Evolutionary conservation across 108 stramenopile genomes (phyloP), one percentile per base, ranked within the genome.

Genomic region (Nitzschia sp.): DNA sequence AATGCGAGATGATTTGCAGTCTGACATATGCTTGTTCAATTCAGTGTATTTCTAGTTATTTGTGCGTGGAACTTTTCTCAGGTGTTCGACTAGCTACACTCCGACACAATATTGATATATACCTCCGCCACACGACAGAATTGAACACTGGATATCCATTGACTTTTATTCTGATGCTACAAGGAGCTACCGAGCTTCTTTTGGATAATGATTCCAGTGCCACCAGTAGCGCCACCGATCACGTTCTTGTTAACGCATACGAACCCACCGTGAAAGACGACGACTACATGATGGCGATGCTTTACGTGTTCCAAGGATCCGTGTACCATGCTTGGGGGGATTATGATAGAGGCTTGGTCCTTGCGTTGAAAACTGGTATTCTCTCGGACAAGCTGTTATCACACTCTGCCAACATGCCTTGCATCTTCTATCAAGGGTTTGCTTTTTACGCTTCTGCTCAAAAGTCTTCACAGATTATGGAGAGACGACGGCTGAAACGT

Each of bases 311-410:
- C 21, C 48, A 50, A 50, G 48, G 48, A 21, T 11, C 13, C 19
- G 19, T 50, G 17, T 50, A 50, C 21, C 19, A 50, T 21, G 48
- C 48, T 19, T 22, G 48, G 9, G 19, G 48, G 17, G 48, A 50
- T 21, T 22, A 19, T 50, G 48, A 50, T 8, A 22, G 4, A 16
- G 13, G 48, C 19, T 50, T 27, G 26, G 55, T 27, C 55, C n/a
- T 57, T 5, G 55, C 55, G 15, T n/a, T 17, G n/a, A 57, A 29
- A n/a, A 30, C 28, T 57, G 55, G 55, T 15, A 57, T 57, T 15
- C 55, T 57, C 3, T 4, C 29, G 55, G 31, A 57, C 15, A 29
- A 57, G 29, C 28, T 57, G 4, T 27, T 57, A 4, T 57, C 55
- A 16, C 21, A 50, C 48, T 50, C 21, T 11, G 48, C 48, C 9